Conservation (phyloP, 345 rosid species). For the Alliaria petiolata region DNA sequence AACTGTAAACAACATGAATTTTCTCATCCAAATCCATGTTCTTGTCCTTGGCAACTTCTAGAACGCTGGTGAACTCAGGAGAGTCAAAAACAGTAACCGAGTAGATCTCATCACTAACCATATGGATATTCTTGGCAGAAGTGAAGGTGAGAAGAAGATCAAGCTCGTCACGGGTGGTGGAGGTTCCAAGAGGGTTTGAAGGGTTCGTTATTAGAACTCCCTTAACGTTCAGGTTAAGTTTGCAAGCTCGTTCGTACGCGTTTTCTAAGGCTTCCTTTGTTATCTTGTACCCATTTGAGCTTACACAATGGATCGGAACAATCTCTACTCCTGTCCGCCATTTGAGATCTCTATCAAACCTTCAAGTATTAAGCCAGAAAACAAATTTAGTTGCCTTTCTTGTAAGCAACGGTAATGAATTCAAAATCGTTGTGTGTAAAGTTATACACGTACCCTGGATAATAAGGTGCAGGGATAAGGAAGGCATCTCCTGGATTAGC, state of each 20-base stretch:
- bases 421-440: background rate
- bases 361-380: constrained; percentile 13
- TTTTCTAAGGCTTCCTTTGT: constrained; percentile 57
- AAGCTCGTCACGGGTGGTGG: constrained; percentile 55
- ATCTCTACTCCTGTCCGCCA: constrained; percentile 72
- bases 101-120: constrained; percentile 81
- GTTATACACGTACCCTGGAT: constrained; percentile 58
- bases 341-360: constrained; percentile 82
- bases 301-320: constrained; percentile 52
- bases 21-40: constrained; percentile 33
- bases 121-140: constrained; percentile 45
- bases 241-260: constrained; percentile 55
- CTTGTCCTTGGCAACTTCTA: constrained; percentile 45
- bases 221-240: constrained; percentile 50
- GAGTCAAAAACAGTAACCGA: constrained; percentile 67
- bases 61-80: constrained; percentile 52
- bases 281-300: constrained; percentile 54
- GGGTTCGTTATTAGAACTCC: constrained; percentile 85
- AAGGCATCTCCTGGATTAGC: constrained; percentile 84
- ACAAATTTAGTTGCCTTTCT: constrained; percentile 4
- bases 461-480: constrained; percentile 89
- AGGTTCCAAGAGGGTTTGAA: constrained; percentile 82
- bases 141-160: constrained; percentile 50
- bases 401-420: background rate
- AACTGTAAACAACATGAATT: constrained; percentile 73